phyloP scores from a whole-genome alignment of 306 rosid species.

The Malus sieversii region DNA sequence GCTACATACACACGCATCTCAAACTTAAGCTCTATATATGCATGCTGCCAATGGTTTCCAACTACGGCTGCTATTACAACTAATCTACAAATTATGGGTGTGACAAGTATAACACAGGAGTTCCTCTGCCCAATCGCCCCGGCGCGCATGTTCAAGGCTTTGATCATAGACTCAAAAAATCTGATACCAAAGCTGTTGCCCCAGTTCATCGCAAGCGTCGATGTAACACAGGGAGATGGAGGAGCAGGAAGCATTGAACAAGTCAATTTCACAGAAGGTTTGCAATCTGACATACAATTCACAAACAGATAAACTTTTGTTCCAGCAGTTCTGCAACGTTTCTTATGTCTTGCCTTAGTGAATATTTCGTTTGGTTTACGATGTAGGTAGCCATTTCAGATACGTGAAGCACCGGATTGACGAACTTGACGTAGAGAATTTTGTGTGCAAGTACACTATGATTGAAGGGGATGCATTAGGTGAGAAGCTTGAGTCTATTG shows the following conservation, averaged over 20 bases:
- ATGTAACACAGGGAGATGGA: constrained; percentile 51
- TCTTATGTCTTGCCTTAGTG: not conserved
- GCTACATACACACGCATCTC: not conserved
- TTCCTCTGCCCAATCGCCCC: constrained; percentile 43
- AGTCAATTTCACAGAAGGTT: constrained; percentile 59
- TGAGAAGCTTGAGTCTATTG: constrained; percentile 56
- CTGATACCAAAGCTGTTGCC: constrained; percentile 70
- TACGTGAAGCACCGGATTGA: constrained; percentile 58
- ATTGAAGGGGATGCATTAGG: constrained; percentile 74
- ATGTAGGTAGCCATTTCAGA: constrained; percentile 45
- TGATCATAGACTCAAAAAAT: constrained; percentile 45
- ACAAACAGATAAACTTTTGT: not conserved
- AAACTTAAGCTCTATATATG: constrained; percentile 10
- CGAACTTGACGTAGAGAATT: constrained; percentile 43
- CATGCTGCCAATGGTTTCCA: constrained; percentile 7
- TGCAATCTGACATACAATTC: not conserved
- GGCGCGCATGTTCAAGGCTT: constrained; percentile 54
- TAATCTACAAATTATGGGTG: constrained; percentile 32
- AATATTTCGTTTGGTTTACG: not conserved
- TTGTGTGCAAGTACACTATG: constrained; percentile 60
- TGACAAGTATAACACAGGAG: constrained; percentile 39
- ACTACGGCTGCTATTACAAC: constrained; percentile 1
- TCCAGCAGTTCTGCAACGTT: not conserved
- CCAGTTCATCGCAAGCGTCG: constrained; percentile 43
- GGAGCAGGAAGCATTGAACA: constrained; percentile 70